These are phyloP conservation scores for Xylaria digitata DNA, from an alignment of 2,329 filamentous ascomycete species.

Conservation along the genomic window DNA sequence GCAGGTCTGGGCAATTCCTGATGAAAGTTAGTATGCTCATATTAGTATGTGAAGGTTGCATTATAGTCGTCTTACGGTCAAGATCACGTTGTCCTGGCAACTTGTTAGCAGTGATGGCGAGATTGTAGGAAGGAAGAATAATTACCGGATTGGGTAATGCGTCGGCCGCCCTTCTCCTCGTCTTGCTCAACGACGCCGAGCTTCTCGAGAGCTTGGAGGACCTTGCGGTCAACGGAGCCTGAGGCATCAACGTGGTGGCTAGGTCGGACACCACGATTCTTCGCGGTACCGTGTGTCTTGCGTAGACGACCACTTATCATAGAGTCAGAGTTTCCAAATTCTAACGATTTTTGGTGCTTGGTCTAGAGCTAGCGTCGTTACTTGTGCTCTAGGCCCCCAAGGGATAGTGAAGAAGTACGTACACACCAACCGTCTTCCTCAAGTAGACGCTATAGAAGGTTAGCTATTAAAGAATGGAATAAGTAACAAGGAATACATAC, in stretches of 20 bases:
- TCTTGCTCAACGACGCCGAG: constrained; percentile 98
- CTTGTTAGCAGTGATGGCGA: constrained; percentile 1
- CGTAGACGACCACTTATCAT: constrained; percentile 78
- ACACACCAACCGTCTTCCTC: constrained; percentile 97
- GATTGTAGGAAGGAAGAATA: neutral
- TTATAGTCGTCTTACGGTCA: constrained; percentile 71
- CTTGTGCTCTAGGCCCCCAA: neutral
- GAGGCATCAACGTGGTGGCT: constrained; percentile 96
- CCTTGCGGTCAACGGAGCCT: constrained; percentile 93
- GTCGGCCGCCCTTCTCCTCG: constrained; percentile 97
- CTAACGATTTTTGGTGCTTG: neutral
- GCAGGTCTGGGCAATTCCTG: constrained; percentile 82
- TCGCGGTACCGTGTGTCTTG: constrained; percentile 94
- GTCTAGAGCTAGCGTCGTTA: constrained; percentile 70
- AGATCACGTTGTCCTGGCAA: constrained; percentile 83
- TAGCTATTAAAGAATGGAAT: constrained; percentile 9
- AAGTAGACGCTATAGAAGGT: constrained; percentile 90
- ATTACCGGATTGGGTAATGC: constrained; percentile 91
- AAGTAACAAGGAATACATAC: constrained; percentile 19
- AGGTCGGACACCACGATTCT: constrained; percentile 94
- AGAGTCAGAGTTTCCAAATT: constrained; percentile 75
- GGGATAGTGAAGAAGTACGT: constrained; percentile 16
- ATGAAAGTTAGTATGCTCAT: constrained; percentile 31
- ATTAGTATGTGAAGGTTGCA: neutral
- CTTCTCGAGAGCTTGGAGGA: constrained; percentile 98